Percentiles rank a stretch among this genome's conserved stretches.
phyloP scores from a whole-genome alignment of 2,329 filamentous ascomycete genomes.

The Fusarium coffeatum region DNA sequence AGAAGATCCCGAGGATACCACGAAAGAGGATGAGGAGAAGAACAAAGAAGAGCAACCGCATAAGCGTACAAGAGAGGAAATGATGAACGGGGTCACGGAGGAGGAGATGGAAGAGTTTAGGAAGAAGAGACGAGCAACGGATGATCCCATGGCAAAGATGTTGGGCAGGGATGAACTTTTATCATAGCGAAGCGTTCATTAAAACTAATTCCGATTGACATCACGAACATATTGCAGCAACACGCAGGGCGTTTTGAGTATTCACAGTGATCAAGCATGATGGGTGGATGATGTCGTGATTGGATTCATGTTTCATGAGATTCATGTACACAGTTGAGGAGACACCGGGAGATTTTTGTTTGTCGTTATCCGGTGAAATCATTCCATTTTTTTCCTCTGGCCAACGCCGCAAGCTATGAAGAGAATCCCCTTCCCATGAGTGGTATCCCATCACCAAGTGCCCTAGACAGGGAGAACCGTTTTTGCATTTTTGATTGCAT shows the following conservation, averaged over 20 bases:
- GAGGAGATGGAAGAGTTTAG: slow-evolving; percentile 89
- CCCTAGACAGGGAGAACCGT: slow-evolving; percentile 48
- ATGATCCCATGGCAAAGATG: slow-evolving; percentile 89
- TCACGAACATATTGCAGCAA: background rate
- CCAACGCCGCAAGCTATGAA: slow-evolving; percentile 65
- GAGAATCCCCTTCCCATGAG: slow-evolving; percentile 55
- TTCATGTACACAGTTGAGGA: slow-evolving; percentile 44
- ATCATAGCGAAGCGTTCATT: slow-evolving; percentile 33
- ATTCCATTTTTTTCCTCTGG: slow-evolving; percentile 61
- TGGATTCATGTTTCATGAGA: slow-evolving; percentile 39
- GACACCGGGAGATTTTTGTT: slow-evolving; percentile 39
- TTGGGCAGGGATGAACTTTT: slow-evolving; percentile 75
- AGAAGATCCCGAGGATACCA: slow-evolving; percentile 46
- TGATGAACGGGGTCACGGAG: slow-evolving; percentile 81
- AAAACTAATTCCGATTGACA: background rate
- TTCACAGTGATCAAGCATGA: slow-evolving; percentile 23
- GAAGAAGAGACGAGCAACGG: slow-evolving; percentile 75
- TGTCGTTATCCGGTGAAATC: slow-evolving; percentile 51
- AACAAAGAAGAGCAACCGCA: slow-evolving; percentile 57
- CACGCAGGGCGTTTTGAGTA: background rate
- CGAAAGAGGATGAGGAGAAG: slow-evolving; percentile 47
- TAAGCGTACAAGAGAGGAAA: slow-evolving; percentile 82
- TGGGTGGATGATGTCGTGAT: slow-evolving; percentile 28
- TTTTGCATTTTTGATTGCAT: slow-evolving; percentile 52
- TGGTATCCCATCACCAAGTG: slow-evolving; percentile 51